Evolutionary conservation across 495 filamentous ascomycete species (phyloP), one percentile per base, ranked within the genome.

Genomic region (Delitschia confertaspora): DNA sequence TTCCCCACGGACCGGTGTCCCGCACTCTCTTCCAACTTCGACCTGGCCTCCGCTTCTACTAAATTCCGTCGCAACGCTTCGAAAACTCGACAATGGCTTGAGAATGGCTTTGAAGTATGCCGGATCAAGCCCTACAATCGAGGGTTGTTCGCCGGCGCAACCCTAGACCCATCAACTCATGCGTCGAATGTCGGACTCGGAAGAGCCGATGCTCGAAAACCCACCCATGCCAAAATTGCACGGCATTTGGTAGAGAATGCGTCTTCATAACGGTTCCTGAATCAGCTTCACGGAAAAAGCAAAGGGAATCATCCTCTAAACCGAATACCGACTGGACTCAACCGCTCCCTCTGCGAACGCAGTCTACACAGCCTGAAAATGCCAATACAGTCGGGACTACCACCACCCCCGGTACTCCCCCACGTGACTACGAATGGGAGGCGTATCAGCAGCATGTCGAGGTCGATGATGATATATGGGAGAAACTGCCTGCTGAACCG

Each of bases 341-440:
- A 26, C 47, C 47, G 10, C 23, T 50, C 13, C 53, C 53, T 21
- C 7, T 56, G 11, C 41, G 53, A 22, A 41, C 17, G 14, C 21
- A 41, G 19, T 43, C 34, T n/a, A 42, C 33, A 14, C 42, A 42
- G 33, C 11, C 38, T 19, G 41, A 38, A 9, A 45, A 24, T 32
- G 13, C 31, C 5, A 32, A 22, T 24, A 31, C 48, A 6, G 47
- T 34, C 23, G 42, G 25, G 5, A 46, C 11, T 25, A 53, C 49
- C 10, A 57, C 49, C 11, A 57, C 53, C 13, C 49, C 49, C 18
- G 53, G 53, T 22, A 57, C 53, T 7, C 49, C 49, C 0, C 53
- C 53, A 46, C 49, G 49, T 42, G 48, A 57, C 24, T 57, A 52
- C 25, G 53, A 57, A 23, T 56, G 53, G 53, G 53, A 56, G 19